Conservation (phyloP, 2,329 filamentous ascomycete species). For the Didymella segeticola region DNA sequence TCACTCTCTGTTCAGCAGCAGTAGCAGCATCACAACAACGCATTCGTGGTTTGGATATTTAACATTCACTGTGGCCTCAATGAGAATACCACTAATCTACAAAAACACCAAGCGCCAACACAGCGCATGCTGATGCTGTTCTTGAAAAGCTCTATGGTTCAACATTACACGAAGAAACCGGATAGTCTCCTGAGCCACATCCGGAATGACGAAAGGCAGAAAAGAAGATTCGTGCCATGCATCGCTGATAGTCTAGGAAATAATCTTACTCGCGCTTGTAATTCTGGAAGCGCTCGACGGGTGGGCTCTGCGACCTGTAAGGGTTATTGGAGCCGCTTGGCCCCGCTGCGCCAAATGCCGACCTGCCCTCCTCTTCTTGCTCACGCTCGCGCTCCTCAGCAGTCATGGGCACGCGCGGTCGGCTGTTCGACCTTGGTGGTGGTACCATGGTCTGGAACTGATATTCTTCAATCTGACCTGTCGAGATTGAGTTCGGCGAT, state of each 20-base stretch:
- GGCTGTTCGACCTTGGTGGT: conserved; percentile 33
- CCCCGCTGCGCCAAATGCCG: conserved; percentile 20
- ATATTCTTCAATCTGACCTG: conserved; percentile 42
- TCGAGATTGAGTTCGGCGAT: conserved; percentile 43
- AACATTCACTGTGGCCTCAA: background rate
- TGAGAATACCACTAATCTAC: conserved; percentile 1
- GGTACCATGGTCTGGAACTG: conserved; percentile 44
- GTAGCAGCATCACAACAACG: background rate
- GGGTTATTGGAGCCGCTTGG: conserved; percentile 26
- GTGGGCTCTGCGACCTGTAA: conserved; percentile 16
- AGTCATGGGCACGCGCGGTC: conserved; percentile 22
- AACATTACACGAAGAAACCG: conserved; percentile 6
- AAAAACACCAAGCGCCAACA: background rate
- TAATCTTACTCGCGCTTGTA: conserved; percentile 11
- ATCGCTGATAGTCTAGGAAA: conserved; percentile 2
- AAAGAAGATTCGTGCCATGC: conserved; percentile 1
- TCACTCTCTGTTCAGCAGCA: too few relatives aligned
- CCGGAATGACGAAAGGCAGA: background rate
- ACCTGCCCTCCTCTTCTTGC: conserved; percentile 25
- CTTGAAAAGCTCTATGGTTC: background rate
- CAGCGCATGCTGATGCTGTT: conserved; percentile 11
- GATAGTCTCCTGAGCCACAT: conserved; percentile 5
- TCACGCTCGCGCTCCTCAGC: conserved; percentile 24
- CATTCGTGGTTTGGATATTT: background rate
- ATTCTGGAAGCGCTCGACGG: conserved; percentile 3